Evolutionary conservation across 163 green algal species (phyloP), one percentile per base, ranked within the genome.

Genomic region (Volvox carteri): DNA sequence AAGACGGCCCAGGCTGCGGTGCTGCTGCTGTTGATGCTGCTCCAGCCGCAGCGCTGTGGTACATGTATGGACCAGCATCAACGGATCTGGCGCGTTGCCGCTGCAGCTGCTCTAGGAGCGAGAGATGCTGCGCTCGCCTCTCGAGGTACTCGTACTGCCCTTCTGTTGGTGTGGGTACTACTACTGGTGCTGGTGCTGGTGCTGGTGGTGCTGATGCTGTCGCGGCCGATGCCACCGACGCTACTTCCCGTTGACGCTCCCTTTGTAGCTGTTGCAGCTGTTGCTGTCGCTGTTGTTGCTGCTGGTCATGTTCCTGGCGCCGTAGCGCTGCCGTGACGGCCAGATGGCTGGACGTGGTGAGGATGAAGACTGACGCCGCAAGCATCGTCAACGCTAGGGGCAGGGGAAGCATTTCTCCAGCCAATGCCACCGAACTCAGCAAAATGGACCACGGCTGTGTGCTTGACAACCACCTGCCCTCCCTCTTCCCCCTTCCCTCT

Each of bases 341-440:
- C n/a, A 65, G 23, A 46, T 50, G 77, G 54, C 77, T 74, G 35
- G 35, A 42, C 46, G 35, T 39, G 18, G 77, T 85, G 11, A 85
- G 52, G 4, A 85, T 35, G 35, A 85, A 48, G 8, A 85, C 21
- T 1, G 77, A 70, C 0, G 25, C 77, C 1, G 77, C 77, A 1
- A 85, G 37, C 21, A 85, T 50, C 35, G 60, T n/a, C 25, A 56
- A 0, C 25, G 54, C 8, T 9, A 84, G 48, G 2, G 75, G 44
- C 21, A 37, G 74, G 44, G 74, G 74, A 37, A 52, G 33, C 54
- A 65, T 65, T n/a, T n/a, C n/a, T n/a, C n/a, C n/a, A n/a, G n/a
- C n/a, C n/a, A n/a, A n/a, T n/a, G n/a, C n/a, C n/a, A n/a, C n/a
- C n/a, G n/a, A n/a, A n/a, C n/a, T n/a, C n/a, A n/a, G n/a, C n/a